Base-by-base conservation (phyloP, 2,329 filamentous ascomycete genomes). In the Neocucurbitaria cava region DNA sequence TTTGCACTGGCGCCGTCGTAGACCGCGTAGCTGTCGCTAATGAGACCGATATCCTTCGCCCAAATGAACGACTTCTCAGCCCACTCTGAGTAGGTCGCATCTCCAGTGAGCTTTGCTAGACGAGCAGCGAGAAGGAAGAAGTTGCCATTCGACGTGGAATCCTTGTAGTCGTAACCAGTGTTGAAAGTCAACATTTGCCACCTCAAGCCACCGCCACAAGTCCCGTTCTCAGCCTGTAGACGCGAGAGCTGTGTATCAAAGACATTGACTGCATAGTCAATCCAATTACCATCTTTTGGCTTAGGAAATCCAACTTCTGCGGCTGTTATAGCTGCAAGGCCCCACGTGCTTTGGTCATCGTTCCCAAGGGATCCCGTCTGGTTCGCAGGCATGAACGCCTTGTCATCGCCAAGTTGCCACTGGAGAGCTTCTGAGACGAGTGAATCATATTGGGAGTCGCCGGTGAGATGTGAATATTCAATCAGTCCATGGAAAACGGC, bases 131-230 rank as follows among this genome's bases (percentile, higher is more conserved):
- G 81, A 70, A 93, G 88, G 75, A 96, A 92, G 73, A 96, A 87
- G 11, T 87, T 87, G 28, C 89, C 89, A 70, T 92, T 94, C 52
- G 87, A 86, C 59, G 90, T 82, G 10, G 85, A 82, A 76, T 92
- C 91, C 75, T 92, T 94, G 82, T 95, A 94, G 64, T 85, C 81
- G 69, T 91, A 87, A 11, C 91, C 91, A 55, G 86, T 87, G 69
- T 95, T 92, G 65, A 83, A 85, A 1, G 82, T 74, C 70, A 87
- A 92, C 61, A 96, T 91, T 76, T 95, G 90, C 89, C 89, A 92
- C 26, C 59, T 56, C 23, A 73, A 78, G 7, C 91, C 91, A 47
- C 91, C 91, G 26, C 80, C 81, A 67, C 91, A 95, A 33, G 77
- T 74, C 7, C 38, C 40, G 20, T 38, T 39, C 0, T 79, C 75